Percentiles rank a stretch among this genome's conserved stretches.
Conservation (phyloP, 2,329 filamentous ascomycete genomes). For the Macrophomina phaseolina region DNA sequence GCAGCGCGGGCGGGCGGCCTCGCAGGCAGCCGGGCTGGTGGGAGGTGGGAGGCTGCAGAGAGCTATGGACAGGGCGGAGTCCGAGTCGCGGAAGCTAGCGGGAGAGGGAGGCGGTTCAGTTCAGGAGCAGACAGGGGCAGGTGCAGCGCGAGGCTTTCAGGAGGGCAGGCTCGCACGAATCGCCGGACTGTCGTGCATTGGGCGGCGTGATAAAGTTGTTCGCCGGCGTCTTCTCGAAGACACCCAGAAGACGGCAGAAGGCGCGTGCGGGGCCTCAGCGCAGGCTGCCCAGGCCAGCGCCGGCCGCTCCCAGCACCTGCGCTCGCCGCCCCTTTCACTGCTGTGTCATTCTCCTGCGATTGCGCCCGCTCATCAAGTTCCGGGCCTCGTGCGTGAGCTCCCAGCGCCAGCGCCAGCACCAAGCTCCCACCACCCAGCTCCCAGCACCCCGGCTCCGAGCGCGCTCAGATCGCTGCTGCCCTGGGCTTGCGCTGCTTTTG, state of each 20-base stretch:
- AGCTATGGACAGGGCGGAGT: conserved; percentile 20
- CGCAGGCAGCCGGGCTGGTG: background rate
- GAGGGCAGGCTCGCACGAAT: conserved; percentile 18
- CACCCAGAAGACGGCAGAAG: conserved; percentile 25
- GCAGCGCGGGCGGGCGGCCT: background rate
- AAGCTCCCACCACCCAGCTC: background rate
- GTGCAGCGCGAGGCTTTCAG: conserved; percentile 11
- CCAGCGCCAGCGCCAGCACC: conserved; percentile 6
- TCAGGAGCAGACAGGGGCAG: conserved; percentile 24
- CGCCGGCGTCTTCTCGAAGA: conserved; percentile 26
- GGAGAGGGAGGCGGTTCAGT: conserved; percentile 13
- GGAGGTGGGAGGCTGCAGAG: background rate
- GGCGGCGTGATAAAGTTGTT: conserved; percentile 28
- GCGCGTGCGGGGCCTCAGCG: conserved; percentile 3
- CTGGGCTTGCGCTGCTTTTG: conserved; percentile 27
- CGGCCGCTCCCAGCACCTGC: conserved; percentile 12
- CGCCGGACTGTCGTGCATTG: conserved; percentile 21
- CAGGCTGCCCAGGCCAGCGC: conserved; percentile 12
- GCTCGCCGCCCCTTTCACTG: conserved; percentile 16
- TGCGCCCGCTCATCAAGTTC: conserved; percentile 19
- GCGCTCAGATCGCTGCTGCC: conserved; percentile 26
- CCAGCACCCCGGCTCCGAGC: conserved; percentile 21
- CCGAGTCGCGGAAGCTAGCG: conserved; percentile 22
- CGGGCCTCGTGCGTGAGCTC: conserved; percentile 24
- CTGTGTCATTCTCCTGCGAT: conserved; percentile 23